Conservation (phyloP, 495 filamentous ascomycete genomes). For the Podospora australis region DNA sequence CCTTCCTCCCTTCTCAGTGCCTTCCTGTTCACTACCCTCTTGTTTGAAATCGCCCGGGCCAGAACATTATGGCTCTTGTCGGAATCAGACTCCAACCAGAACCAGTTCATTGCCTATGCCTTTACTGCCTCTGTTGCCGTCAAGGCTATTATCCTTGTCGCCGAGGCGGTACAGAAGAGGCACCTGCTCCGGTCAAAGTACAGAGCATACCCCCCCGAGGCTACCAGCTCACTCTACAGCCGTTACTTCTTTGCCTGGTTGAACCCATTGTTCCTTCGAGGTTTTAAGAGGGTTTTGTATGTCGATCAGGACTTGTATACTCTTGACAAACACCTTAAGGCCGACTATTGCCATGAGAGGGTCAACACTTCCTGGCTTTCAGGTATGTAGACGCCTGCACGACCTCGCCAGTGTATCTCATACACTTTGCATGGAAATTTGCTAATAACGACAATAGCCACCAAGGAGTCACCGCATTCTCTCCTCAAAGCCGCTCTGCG, state of each 20-base stretch:
- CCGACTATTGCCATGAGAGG: slow-evolving; percentile 29
- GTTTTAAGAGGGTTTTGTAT: slow-evolving; percentile 25
- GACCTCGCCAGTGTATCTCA: not conserved
- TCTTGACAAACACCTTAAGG: slow-evolving; percentile 44
- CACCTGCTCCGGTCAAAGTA: slow-evolving; percentile 40
- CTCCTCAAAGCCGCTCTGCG: slow-evolving; percentile 37
- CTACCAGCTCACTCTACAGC: slow-evolving; percentile 27
- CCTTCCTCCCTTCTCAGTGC: slow-evolving; percentile 50
- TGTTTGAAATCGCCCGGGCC: slow-evolving; percentile 47
- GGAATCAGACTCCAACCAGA: not conserved
- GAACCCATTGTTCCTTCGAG: slow-evolving; percentile 29
- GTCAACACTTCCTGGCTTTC: slow-evolving; percentile 29
- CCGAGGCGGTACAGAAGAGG: slow-evolving; percentile 49
- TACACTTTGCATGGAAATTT: not conserved
- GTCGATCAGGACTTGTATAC: slow-evolving; percentile 26
- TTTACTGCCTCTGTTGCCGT: slow-evolving; percentile 18
- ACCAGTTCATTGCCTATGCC: slow-evolving; percentile 12
- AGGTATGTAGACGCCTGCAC: slow-evolving; percentile 13
- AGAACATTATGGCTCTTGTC: slow-evolving; percentile 42
- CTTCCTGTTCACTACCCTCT: slow-evolving; percentile 50
- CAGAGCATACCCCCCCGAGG: slow-evolving; percentile 25
- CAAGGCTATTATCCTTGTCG: slow-evolving; percentile 34
- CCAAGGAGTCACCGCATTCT: slow-evolving; percentile 28
- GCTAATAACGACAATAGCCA: slow-evolving; percentile 16
- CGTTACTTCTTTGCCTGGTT: slow-evolving; percentile 37